These are phyloP conservation scores for Candida sojae DNA, from an alignment of 1,139 yeast species.

Conservation along the genomic window DNA sequence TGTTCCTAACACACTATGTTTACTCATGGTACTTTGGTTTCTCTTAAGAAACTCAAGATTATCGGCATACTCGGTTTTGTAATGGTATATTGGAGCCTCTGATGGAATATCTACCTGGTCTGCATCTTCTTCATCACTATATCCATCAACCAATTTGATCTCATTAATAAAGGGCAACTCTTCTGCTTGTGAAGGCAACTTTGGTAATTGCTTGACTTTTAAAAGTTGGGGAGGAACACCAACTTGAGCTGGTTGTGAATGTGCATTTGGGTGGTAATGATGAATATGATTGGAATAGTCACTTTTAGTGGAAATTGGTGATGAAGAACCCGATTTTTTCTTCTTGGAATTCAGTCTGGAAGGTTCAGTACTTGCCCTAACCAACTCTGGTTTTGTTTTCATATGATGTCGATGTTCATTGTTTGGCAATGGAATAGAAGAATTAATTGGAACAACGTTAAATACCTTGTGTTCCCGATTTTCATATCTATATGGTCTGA, in stretches of 20 bases:
- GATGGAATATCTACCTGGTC: not conserved
- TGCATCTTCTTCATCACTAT: slow-evolving; percentile 7
- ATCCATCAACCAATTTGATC: slow-evolving; percentile 26
- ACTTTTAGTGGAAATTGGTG: slow-evolving; percentile 4
- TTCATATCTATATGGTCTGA: slow-evolving; percentile 15
- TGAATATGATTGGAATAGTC: not conserved
- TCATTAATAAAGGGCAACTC: slow-evolving; percentile 45
- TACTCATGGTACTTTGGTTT: slow-evolving; percentile 34
- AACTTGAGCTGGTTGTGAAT: not conserved
- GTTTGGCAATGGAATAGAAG: not conserved
- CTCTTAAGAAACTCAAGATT: slow-evolving; percentile 18
- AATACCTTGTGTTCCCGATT: slow-evolving; percentile 2
- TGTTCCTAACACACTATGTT: slow-evolving; percentile 42
- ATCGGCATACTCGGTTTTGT: not conserved
- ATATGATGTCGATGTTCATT: not conserved
- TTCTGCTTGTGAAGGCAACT: slow-evolving; percentile 21
- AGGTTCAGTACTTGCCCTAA: slow-evolving; percentile 13
- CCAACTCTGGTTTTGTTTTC: slow-evolving; percentile 7
- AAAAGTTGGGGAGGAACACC: slow-evolving; percentile 3
- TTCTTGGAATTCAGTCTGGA: slow-evolving; percentile 6
- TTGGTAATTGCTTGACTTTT: slow-evolving; percentile 12
- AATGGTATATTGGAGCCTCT: slow-evolving; percentile 4
- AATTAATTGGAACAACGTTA: not conserved
- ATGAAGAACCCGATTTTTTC: slow-evolving; percentile 1
- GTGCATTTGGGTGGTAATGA: not conserved